Evolutionary conservation across 1,284 basidiomycete genomes (phyloP).

Genomic region (Microbotryum lychnidis-dioicae): DNA sequence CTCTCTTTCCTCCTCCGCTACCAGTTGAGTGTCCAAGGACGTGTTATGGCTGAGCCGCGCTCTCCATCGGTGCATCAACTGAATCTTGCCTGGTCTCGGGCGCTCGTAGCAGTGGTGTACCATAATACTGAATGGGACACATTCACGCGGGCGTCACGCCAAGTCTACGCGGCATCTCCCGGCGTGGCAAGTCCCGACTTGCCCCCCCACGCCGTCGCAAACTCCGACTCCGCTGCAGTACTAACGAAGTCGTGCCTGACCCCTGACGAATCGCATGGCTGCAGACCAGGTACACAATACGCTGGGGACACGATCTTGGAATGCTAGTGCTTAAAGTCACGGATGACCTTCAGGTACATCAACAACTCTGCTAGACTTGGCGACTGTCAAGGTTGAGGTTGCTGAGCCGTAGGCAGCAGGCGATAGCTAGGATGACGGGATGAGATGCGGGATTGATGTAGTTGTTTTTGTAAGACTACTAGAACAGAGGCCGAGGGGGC

Average conservation of each 20-base stretch:
- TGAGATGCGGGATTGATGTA: too few species aligned
- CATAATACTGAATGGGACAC: slow-evolving; percentile 16
- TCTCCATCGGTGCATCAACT: too few species aligned
- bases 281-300: slow-evolving; percentile 76
- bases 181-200: not conserved
- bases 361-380: not conserved
- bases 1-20: too few species aligned
- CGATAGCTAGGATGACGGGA: too few species aligned
- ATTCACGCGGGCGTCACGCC: slow-evolving; percentile 5
- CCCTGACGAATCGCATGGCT: not conserved
- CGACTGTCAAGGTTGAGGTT: too few species aligned
- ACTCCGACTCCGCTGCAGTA: not conserved
- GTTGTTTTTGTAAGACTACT: too few species aligned
- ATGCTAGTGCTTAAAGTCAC: slow-evolving; percentile 85
- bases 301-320: slow-evolving; percentile 72
- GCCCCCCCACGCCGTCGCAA: not conserved
- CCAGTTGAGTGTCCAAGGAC: too few species aligned
- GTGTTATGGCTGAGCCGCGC: too few species aligned
- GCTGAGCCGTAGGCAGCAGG: too few species aligned
- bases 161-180: slow-evolving; percentile 1
- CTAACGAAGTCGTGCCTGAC: not conserved
- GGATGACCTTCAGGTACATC: slow-evolving; percentile 69
- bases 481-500: too few species aligned
- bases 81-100: not conserved
- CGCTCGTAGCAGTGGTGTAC: slow-evolving; percentile 4